Evolutionary conservation across 305 asterid species (phyloP).

Genomic region (Ilex paraguariensis): DNA sequence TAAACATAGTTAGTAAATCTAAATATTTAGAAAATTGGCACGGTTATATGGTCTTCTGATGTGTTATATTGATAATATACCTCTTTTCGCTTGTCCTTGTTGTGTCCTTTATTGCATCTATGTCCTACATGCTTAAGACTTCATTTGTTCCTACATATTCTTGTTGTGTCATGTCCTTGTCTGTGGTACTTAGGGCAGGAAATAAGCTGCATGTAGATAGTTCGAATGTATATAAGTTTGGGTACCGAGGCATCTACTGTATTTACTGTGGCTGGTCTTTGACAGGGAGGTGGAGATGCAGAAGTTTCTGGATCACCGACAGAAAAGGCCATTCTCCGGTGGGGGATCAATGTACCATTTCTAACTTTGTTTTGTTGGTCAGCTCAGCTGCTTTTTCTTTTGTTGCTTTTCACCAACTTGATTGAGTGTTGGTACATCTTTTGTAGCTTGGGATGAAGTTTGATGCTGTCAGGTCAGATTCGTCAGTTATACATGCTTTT

Average conservation of each 20-base stretch:
- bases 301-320: slow-evolving; percentile 98
- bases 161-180: too few species aligned
- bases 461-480: slow-evolving; percentile 42
- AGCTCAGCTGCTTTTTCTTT: neutral
- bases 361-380: neutral
- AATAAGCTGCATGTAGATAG: too few species aligned
- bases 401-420: slow-evolving; percentile 11
- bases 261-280: slow-evolving; percentile 9
- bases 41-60: too few species aligned
- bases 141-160: too few species aligned
- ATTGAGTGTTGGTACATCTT: slow-evolving; percentile 13
- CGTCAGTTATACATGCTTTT: slow-evolving; percentile 73
- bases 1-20: too few species aligned
- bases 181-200: too few species aligned
- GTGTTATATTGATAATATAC: too few species aligned
- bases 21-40: too few species aligned
- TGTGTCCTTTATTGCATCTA: too few species aligned
- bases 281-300: slow-evolving; percentile 63
- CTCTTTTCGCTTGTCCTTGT: too few species aligned
- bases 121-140: too few species aligned
- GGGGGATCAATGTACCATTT: slow-evolving; percentile 69
- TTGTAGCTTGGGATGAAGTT: slow-evolving; percentile 91
- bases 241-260: neutral
- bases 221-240: neutral
- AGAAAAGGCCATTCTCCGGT: slow-evolving; percentile 91